These are phyloP conservation scores for Trichoderma oligosporum DNA, from an alignment of 2,329 filamentous ascomycete species.

Conservation along the genomic window DNA sequence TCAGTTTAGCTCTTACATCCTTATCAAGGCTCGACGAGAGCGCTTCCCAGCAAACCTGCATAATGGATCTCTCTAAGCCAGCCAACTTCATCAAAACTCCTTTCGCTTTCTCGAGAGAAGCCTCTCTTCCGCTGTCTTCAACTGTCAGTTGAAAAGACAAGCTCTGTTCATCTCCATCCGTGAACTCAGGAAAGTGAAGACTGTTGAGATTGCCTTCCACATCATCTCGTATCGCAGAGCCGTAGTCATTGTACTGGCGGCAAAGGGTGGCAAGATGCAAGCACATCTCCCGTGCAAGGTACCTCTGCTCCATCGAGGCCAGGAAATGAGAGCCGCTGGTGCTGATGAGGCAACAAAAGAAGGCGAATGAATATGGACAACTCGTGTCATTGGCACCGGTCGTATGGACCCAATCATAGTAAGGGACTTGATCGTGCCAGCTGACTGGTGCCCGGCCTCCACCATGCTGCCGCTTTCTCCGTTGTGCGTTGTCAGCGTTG, in stretches of 20 bases:
- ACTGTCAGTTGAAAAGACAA: background rate
- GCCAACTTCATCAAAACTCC: constrained; percentile 6
- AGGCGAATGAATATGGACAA: constrained; percentile 22
- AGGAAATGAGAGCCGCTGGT: constrained; percentile 17
- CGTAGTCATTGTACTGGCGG: constrained; percentile 24
- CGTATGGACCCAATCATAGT: constrained; percentile 22
- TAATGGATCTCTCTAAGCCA: constrained; percentile 17
- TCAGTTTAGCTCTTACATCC: background rate
- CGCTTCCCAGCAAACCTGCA: background rate
- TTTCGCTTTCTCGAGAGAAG: background rate
- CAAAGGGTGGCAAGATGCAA: constrained; percentile 22
- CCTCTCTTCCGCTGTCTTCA: background rate
- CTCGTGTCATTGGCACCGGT: constrained; percentile 20
- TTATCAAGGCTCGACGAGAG: background rate
- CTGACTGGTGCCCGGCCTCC: background rate
- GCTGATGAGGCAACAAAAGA: constrained; percentile 20
- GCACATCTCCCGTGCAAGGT: constrained; percentile 15
- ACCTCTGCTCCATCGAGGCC: constrained; percentile 14
- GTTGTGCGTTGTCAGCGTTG: background rate
- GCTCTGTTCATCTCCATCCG: background rate
- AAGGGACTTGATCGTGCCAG: constrained; percentile 15
- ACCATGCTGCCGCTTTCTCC: background rate
- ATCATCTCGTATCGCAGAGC: constrained; percentile 20
- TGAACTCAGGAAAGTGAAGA: constrained; percentile 24
- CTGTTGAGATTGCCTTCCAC: constrained; percentile 24